These are phyloP conservation scores for Termitomyces sp. DNA, from an alignment of 1,284 basidiomycete species.

Conservation along the genomic window DNA sequence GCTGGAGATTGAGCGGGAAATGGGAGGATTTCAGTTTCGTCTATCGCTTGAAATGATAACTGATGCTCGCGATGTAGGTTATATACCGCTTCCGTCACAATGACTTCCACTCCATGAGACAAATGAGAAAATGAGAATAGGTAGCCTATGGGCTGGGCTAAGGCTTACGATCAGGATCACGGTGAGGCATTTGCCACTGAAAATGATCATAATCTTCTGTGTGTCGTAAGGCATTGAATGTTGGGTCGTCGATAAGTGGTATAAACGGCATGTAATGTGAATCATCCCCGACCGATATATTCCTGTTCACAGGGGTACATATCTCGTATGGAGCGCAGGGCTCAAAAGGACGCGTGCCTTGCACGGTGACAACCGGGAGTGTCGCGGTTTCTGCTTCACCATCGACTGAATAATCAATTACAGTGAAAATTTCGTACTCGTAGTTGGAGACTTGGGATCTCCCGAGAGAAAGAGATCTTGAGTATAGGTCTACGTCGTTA, in stretches of 20 bases:
- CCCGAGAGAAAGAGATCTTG: not conserved
- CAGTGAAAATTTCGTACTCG: constrained; percentile 13
- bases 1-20: constrained; percentile 23
- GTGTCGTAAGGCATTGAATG: constrained; percentile 38
- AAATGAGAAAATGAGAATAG: not conserved
- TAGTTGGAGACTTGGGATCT: not conserved
- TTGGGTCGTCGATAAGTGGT: constrained; percentile 51
- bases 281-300: constrained; percentile 52
- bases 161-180: constrained; percentile 47
- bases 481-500: not conserved
- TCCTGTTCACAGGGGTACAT: constrained; percentile 42
- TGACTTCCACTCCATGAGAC: constrained; percentile 32
- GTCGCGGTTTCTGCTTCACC: constrained; percentile 2
- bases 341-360: constrained; percentile 15
- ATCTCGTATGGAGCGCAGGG: constrained; percentile 43
- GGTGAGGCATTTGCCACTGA: constrained; percentile 38
- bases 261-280: constrained; percentile 48
- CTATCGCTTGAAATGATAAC: constrained; percentile 36
- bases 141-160: not conserved
- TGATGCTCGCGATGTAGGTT: constrained; percentile 31
- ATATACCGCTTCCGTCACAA: constrained; percentile 39
- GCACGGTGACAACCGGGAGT: constrained; percentile 4
- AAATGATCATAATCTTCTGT: constrained; percentile 36
- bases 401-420: constrained; percentile 5
- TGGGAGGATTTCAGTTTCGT: constrained; percentile 37